phyloP scores from a whole-genome alignment of 2,329 filamentous ascomycete genomes.

The Aspergillus spinulosporus region DNA sequence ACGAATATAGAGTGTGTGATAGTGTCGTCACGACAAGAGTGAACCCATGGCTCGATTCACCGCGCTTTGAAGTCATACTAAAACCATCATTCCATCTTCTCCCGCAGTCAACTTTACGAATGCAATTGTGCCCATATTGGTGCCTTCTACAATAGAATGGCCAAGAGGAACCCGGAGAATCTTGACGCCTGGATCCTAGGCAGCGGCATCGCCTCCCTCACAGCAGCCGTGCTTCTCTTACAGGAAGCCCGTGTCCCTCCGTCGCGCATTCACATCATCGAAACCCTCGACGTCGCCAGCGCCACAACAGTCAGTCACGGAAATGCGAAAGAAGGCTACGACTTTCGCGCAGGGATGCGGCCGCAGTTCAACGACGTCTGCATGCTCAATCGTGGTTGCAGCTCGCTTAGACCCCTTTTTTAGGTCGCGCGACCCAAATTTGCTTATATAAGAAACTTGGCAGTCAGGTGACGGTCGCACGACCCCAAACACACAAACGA shows the following conservation, averaged over 20 bases:
- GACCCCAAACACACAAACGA: too few relatives aligned
- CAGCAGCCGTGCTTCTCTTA: conserved; percentile 39
- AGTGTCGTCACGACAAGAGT: not conserved
- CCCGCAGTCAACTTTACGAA: too few relatives aligned
- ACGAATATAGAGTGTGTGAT: not conserved
- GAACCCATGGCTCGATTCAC: not conserved
- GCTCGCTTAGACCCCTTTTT: too few relatives aligned
- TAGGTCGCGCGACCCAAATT: too few relatives aligned
- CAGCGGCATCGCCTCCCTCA: conserved; percentile 37
- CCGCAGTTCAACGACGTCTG: conserved; percentile 37
- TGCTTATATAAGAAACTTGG: too few relatives aligned
- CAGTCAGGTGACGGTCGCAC: too few relatives aligned
- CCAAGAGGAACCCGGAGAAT: conserved; percentile 26
- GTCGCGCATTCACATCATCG: conserved; percentile 37
- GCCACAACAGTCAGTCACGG: conserved; percentile 33
- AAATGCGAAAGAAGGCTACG: conserved; percentile 36
- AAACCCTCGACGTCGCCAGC: conserved; percentile 32
- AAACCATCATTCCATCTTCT: not conserved
- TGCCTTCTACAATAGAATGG: not conserved
- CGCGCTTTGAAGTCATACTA: not conserved
- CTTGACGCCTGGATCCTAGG: conserved; percentile 39
- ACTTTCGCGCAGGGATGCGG: conserved; percentile 38
- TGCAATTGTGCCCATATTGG: too few relatives aligned
- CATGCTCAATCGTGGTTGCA: conserved; percentile 14
- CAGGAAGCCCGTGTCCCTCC: conserved; percentile 37